phyloP scores from a whole-genome alignment of 2,329 filamentous ascomycete genomes.

The Nothopassalora personata region DNA sequence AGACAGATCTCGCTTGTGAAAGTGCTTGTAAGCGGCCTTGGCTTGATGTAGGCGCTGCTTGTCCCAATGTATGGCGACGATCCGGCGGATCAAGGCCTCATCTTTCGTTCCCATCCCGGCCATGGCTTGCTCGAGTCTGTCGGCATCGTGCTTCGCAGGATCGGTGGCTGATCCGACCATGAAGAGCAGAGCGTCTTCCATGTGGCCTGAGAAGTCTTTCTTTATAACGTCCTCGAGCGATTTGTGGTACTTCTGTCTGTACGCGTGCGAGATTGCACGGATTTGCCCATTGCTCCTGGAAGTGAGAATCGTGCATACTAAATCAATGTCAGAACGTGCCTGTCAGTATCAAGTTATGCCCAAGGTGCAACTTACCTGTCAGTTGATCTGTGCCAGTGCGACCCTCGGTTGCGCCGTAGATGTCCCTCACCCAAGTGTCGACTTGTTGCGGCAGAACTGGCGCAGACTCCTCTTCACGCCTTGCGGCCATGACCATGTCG shows the following conservation, averaged over 20 bases:
- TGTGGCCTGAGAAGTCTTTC: conserved; percentile 84
- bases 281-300: conserved; percentile 76
- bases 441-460: conserved; percentile 68
- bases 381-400: conserved; percentile 62
- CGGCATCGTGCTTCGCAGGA: conserved; percentile 77
- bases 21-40: conserved; percentile 68
- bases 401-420: conserved; percentile 73
- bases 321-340: not conserved
- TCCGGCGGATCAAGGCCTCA: conserved; percentile 66
- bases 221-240: conserved; percentile 68
- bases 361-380: conserved; percentile 29
- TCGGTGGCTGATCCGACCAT: conserved; percentile 74
- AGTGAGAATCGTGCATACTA: conserved; percentile 71
- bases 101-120: conserved; percentile 83
- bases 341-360: not conserved
- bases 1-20: conserved; percentile 62
- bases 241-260: conserved; percentile 65
- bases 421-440: conserved; percentile 67
- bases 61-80: conserved; percentile 82
- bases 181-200: conserved; percentile 75
- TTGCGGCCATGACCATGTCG: conserved; percentile 69
- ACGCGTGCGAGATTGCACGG: conserved; percentile 70
- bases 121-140: conserved; percentile 81
- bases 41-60: conserved; percentile 67
- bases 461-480: conserved; percentile 69